Percentiles rank a stretch among this genome's conserved stretches.
These are phyloP conservation scores for Arthrobotrys conoides DNA, from an alignment of 2,329 filamentous ascomycete species.

Conservation along the genomic window DNA sequence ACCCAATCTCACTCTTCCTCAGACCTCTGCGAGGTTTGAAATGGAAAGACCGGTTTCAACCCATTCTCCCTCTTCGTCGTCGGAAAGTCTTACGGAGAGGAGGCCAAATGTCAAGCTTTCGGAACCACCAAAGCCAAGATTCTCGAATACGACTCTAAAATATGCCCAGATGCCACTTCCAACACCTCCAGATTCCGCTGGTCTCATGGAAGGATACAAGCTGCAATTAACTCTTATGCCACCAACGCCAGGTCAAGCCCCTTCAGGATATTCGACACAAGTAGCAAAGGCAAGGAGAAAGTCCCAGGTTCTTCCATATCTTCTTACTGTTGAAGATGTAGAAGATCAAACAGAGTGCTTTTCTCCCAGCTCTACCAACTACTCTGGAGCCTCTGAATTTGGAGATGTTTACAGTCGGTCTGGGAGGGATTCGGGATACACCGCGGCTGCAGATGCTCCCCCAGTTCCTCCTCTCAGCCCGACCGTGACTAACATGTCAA, in stretches of 20 bases:
- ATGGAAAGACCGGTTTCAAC: slow-evolving; percentile 41
- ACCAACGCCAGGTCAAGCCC: slow-evolving; percentile 51
- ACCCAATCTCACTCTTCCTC: slow-evolving; percentile 40
- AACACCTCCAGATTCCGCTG: slow-evolving; percentile 59
- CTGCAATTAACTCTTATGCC: slow-evolving; percentile 60
- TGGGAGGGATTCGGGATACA: slow-evolving; percentile 38
- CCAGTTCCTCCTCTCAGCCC: slow-evolving; percentile 50
- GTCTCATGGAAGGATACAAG: slow-evolving; percentile 54
- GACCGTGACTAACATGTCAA: slow-evolving; percentile 46
- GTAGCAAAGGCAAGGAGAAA: slow-evolving; percentile 26
- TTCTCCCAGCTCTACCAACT: slow-evolving; percentile 59
- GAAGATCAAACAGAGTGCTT: slow-evolving; percentile 58
- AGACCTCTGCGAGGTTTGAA: slow-evolving; percentile 59
- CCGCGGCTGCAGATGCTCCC: slow-evolving; percentile 40
- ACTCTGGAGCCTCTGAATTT: slow-evolving; percentile 58
- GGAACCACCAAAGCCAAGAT: slow-evolving; percentile 53
- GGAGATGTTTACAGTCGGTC: slow-evolving; percentile 44
- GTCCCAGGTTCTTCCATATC: slow-evolving; percentile 53
- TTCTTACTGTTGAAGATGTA: slow-evolving; percentile 58
- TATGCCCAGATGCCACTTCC: slow-evolving; percentile 60
- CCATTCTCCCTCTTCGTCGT: slow-evolving; percentile 43
- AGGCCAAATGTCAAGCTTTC: slow-evolving; percentile 28
- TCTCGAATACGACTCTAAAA: slow-evolving; percentile 56
- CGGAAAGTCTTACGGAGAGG: slow-evolving; percentile 50
- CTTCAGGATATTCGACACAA: slow-evolving; percentile 44